Percentiles rank a stretch among this genome's conserved stretches.
These are phyloP conservation scores for Aaosphaeria arxii DNA, from an alignment of 2,329 filamentous ascomycete genomes.

Conservation along the genomic window DNA sequence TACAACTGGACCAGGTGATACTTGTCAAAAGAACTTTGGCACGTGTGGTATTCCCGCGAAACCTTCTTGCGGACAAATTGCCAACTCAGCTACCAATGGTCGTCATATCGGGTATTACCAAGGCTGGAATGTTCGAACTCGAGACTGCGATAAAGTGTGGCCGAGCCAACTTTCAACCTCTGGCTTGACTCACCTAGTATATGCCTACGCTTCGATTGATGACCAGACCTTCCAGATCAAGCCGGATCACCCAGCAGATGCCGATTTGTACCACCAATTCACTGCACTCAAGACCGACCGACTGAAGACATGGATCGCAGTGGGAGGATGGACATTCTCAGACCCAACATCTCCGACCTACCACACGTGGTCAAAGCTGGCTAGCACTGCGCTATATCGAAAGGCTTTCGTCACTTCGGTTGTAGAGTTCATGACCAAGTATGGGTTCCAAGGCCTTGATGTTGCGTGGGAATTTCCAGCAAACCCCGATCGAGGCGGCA, in stretches of 20 bases:
- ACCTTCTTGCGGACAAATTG: slow-evolving; percentile 19
- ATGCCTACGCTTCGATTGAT: slow-evolving; percentile 39
- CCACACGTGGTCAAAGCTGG: slow-evolving; percentile 24
- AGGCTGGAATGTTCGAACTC: slow-evolving; percentile 15
- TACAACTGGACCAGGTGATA: neutral
- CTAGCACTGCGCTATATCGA: slow-evolving; percentile 10
- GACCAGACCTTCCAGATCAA: slow-evolving; percentile 23
- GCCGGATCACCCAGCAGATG: slow-evolving; percentile 7
- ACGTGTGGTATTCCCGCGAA: slow-evolving; percentile 20
- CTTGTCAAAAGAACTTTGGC: slow-evolving; percentile 24
- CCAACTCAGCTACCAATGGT: slow-evolving; percentile 16
- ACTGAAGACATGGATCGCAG: slow-evolving; percentile 34
- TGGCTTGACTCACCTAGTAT: slow-evolving; percentile 32
- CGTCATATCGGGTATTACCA: slow-evolving; percentile 40
- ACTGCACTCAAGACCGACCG: slow-evolving; percentile 9
- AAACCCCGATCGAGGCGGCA: slow-evolving; percentile 12
- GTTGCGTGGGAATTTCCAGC: slow-evolving; percentile 50
- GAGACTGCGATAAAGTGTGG: slow-evolving; percentile 28
- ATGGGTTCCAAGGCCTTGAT: slow-evolving; percentile 42
- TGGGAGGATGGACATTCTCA: slow-evolving; percentile 42
- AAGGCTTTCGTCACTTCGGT: slow-evolving; percentile 34
- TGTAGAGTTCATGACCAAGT: slow-evolving; percentile 36
- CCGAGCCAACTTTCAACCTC: slow-evolving; percentile 31
- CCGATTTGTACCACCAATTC: slow-evolving; percentile 1
- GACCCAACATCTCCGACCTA: slow-evolving; percentile 25